A percentile compares a stretch with the other conserved stretches of the same genome.
Conservation (phyloP, 108 stramenopile species). For the Halocafeteria seosinensis region DNA sequence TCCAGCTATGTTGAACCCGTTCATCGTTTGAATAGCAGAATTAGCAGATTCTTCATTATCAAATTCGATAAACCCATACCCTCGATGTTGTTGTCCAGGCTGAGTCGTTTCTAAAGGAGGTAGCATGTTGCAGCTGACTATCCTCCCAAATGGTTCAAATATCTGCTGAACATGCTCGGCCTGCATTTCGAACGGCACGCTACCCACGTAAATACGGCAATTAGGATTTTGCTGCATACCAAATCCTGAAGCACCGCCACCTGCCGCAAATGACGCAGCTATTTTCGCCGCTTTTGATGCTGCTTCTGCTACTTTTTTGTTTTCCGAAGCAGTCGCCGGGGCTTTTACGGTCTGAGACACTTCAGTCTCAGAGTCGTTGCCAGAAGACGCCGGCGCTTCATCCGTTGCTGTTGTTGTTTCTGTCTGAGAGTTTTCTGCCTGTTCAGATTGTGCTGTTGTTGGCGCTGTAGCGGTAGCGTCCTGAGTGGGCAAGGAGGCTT, state of each 20-base stretch:
- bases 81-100: not conserved
- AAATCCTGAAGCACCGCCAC: not conserved
- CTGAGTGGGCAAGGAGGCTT: too few species aligned
- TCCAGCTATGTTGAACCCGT: not conserved
- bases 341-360: too few species aligned
- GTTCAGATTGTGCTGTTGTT: not conserved
- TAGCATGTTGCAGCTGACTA: not conserved
- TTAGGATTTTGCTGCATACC: not conserved
- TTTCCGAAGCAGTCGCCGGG: too few species aligned
- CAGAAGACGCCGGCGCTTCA: too few species aligned
- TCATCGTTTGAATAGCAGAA: not conserved
- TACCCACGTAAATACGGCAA: not conserved
- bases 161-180: not conserved
- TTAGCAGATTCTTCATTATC: not conserved
- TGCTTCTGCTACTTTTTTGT: too few species aligned
- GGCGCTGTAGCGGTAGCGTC: not conserved
- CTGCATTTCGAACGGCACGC: not conserved
- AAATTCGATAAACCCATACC: not conserved
- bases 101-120: not conserved
- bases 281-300: too few species aligned
- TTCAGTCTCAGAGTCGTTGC: too few species aligned
- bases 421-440: too few species aligned
- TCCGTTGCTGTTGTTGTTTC: too few species aligned
- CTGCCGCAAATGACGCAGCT: not conserved
- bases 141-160: not conserved